Percentiles rank a stretch among this genome's conserved stretches.
These are phyloP conservation scores for Plasmodium inui DNA, from an alignment of 169 alveolate genomes.

Conservation along the genomic window DNA sequence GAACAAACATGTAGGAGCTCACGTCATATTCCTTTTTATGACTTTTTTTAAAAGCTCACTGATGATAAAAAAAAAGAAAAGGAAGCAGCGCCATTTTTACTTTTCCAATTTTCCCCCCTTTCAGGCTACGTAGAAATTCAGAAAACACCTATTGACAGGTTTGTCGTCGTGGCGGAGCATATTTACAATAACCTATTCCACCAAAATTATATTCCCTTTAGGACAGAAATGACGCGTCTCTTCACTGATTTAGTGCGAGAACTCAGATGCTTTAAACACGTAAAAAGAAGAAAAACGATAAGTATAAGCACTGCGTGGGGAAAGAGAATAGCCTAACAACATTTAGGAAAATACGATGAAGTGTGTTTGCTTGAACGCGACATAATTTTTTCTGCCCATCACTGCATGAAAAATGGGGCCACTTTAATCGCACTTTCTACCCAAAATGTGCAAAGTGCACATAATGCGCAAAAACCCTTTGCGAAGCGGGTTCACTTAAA, in stretches of 20 bases:
- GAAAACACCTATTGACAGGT: conserved; percentile 65
- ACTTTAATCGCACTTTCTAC: neutral
- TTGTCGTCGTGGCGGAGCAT: conserved; percentile 23
- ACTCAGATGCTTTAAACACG: conserved; percentile 61
- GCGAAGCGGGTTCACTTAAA: neutral
- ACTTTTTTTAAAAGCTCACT: neutral
- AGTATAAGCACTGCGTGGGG: neutral
- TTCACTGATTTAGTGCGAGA: conserved; percentile 34
- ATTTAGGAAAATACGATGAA: neutral
- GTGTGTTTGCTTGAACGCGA: neutral
- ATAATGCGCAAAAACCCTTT: neutral
- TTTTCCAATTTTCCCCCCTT: neutral
- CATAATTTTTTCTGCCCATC: neutral
- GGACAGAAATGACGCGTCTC: conserved; percentile 30
- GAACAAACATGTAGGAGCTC: neutral
- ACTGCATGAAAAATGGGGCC: neutral
- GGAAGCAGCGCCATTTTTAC: neutral
- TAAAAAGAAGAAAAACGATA: conserved; percentile 6
- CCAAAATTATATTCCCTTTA: conserved; percentile 19
- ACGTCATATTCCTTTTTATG: neutral
- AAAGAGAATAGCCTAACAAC: neutral
- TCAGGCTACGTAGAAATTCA: conserved; percentile 73
- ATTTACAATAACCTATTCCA: conserved; percentile 22
- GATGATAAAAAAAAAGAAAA: neutral
- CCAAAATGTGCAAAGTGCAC: neutral